Evolutionary conservation across 805 yeast species (phyloP), one percentile per base, ranked within the genome.

Genomic region (Debaryomyces tyrocola): DNA sequence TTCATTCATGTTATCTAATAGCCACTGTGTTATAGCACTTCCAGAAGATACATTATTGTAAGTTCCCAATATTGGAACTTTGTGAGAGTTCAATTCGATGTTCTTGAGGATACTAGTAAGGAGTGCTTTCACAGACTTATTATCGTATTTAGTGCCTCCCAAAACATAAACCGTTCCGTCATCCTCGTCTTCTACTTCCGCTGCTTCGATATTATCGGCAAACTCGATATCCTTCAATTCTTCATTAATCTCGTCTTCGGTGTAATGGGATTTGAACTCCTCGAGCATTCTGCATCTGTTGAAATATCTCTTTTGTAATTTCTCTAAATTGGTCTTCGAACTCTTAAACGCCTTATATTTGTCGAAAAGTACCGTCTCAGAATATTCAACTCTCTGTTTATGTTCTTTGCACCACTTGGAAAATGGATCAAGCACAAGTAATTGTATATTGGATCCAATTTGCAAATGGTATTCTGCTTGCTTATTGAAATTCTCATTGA

Each of bases 221-320:
- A 43, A 39, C 14, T 49, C 61, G 24, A 58, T 34, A 36, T 56
- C 66, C 29, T 47, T 52, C 38, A 65, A 27, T 58, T 57, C 67
- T 34, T 73, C 66, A 12, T 50, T 50, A 31, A 71, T 54, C 43
- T 74, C 77, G 8, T 77, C 82, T 18, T 73, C 80, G 10, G 72
- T 59, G 46, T 70, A 70, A 37, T 73, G 74, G 1, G 75, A 64
- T 53, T 75, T 79, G 57, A 80, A 75, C 46, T 85, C 88, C 61
- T 88, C 96, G 44, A 86, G 71, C 49, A 81, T 68, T 43, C 95
- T 71, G 63, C 94, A 87, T 59, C 84, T 85, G 64, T 83, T 86
- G 73, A 85, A 87, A 62, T 89, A 89, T 46, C 77, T 78, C 63
- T 79, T 83, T 61, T 83, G 89, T 51, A 78, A 72, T 52, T 75